Evolutionary conservation across 768 basidiomycete genomes (phyloP), one percentile per base, ranked within the genome.

Genomic region (Pleurotus giganteus): DNA sequence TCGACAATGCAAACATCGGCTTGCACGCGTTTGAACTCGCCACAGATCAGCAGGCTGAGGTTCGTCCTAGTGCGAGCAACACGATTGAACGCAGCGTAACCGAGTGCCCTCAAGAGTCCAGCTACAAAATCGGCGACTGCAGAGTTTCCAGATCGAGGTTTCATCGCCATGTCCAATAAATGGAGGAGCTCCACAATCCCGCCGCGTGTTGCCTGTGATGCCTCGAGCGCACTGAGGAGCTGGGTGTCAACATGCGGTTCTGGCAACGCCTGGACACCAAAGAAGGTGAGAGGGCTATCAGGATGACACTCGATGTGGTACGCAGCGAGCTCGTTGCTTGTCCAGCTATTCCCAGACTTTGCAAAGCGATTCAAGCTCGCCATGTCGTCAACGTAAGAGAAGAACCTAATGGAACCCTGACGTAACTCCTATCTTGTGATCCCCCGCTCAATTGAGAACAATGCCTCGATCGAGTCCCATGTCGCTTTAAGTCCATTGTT

Each of bases 1-100:
- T 67, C 61, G 32, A 70, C 55, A 28, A 74, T 42, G 54, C 69
- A 72, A 1, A 72, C 63, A 43, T 69, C 72, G 1, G 66, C 61
- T 47, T 63, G 54, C 4, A 61, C 65, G 50, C 57, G 37, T 34
- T 36, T 51, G n/a, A 46, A 36, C 42, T 64, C 62, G 9, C 69
- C 68, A 37, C 68, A 71, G 31, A 69, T 63, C 28, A 63, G 9
- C 36, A 72, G n/a, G n/a, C n/a, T n/a, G n/a, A n/a, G n/a, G n/a
- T n/a, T n/a, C 39, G 65, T 64, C 34, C 67, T 52, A 17, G 62
- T 70, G 46, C 56, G 60, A 31, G 58, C 53, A 28, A 63, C 34
- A 50, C 63, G 51, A 15, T 51, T 17, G 41, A 63, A 52, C 46
- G 43, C 31, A 55, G 53, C 61, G 55, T 71, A 72, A 36, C 66